Evolutionary conservation across 2,329 filamentous ascomycete species (phyloP).

Genomic region (Helotiales sp.): DNA sequence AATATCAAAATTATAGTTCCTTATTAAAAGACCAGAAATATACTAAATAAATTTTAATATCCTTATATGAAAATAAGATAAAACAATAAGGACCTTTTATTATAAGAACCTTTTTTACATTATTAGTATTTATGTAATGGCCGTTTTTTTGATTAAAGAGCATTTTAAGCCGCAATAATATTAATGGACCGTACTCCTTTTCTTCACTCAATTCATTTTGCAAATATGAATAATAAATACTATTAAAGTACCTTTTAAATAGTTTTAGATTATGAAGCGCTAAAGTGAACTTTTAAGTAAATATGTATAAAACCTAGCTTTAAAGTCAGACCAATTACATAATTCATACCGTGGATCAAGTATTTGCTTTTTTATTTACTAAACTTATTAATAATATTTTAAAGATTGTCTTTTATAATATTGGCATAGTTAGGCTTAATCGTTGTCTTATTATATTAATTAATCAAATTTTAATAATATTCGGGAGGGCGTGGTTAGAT

Average conservation of each 20-base stretch:
- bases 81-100: conserved; percentile 7
- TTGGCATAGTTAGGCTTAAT: no score
- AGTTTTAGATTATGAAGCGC: conserved; percentile 15
- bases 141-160: conserved; percentile 23
- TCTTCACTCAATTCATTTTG: conserved; percentile 16
- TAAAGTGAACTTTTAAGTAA: conserved; percentile 1
- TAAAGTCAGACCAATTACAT: conserved; percentile 12
- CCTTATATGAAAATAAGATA: conserved; percentile 6
- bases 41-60: conserved; percentile 25
- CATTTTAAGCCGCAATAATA: no score
- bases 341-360: conserved; percentile 12
- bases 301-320: conserved; percentile 22
- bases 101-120: conserved; percentile 23
- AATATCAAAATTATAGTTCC: conserved; percentile 22
- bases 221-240: conserved; percentile 1
- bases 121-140: conserved; percentile 29
- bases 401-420: no score
- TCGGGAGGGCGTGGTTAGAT: no score
- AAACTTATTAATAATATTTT: no score
- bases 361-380: no score
- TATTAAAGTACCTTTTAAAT: conserved; percentile 17
- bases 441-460: no score
- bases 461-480: no score
- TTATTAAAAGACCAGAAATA: conserved; percentile 15
- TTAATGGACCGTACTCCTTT: conserved; percentile 32